Base-by-base conservation (phyloP, 1,284 basidiomycete species). In the Omphalotus olearius region DNA sequence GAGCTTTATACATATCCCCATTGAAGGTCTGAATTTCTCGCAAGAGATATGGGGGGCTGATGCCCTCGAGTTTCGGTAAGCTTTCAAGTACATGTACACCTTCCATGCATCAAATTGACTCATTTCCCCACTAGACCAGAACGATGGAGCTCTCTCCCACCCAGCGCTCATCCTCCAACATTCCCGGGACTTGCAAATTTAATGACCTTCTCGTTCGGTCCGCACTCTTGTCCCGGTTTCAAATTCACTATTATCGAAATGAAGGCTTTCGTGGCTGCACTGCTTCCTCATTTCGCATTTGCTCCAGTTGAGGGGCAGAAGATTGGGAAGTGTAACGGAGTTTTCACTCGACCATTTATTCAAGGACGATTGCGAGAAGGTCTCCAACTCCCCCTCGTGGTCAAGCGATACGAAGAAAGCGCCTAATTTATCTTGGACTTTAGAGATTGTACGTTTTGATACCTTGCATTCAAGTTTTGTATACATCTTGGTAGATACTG, bases 191-290 rank as follows among this genome's bases (percentile, higher is more conserved):
- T 79, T 13, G 69, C 67, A 16, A 75, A 76, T 54, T 35, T 78
- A 25, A 75, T 80, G 78, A 74, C 77, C 10, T 82, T 82, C 59
- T 73, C 75, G 1, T 71, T 74, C 50, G 79, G 79, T 4, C 71
- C 72, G 7, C 71, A 75, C 41, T 70, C 75, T 4, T 79, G 78
- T 56, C 61, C 76, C 1, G 78, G 77, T 9, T 70, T 67, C 57
- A 71, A 69, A 47, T 76, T 78, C 57, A 68, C 71, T 10, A 59
- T 76, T 30, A 59, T 69, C 3, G 72, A 79, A 60, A 73, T 73
- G 55, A 79, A 79, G 58, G 62, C 73, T 25, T 74, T 79, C 62
- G 58, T 80, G n/a, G 69, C 71, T 2, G 66, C 67, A 2, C 61
- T 79, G 11, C 55, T 78, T 13, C 69, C 71, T 3, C 64, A 69